A percentile compares a stretch with the other conserved stretches of the same genome.
These are phyloP conservation scores for Malus hybrid DNA, from an alignment of 331 rosid genomes.

Conservation along the genomic window DNA sequence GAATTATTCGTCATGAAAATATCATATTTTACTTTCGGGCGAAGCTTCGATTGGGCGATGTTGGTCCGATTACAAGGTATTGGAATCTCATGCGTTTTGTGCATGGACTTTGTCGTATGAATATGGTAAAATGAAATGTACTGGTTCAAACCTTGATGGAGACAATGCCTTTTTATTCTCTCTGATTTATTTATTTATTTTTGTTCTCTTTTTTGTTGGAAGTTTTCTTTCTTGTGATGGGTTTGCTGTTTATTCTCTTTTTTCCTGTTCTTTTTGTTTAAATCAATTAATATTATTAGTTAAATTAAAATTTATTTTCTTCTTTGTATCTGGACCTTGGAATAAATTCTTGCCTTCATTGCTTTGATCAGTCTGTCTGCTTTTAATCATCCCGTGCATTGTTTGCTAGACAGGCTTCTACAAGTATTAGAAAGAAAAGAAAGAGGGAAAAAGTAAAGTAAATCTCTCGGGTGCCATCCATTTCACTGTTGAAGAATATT, in stretches of 20 bases:
- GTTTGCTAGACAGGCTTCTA: constrained; percentile 6
- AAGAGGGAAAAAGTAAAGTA: no score
- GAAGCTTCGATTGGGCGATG: constrained; percentile 36
- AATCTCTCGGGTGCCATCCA: no score
- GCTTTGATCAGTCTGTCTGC: constrained; percentile 31
- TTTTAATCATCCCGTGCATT: constrained; percentile 23
- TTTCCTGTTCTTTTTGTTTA: background rate
- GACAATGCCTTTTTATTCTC: constrained; percentile 40
- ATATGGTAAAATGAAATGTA: constrained; percentile 47
- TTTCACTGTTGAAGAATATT: no score
- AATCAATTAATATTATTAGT: background rate
- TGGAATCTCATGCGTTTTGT: constrained; percentile 44
- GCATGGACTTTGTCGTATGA: constrained; percentile 44
- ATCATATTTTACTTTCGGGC: constrained; percentile 34
- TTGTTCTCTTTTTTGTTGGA: constrained; percentile 6
- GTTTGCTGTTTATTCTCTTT: constrained; percentile 18
- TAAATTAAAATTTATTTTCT: constrained; percentile 21
- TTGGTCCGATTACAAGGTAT: constrained; percentile 39
- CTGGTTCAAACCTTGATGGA: constrained; percentile 51
- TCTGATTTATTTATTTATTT: constrained; percentile 10
- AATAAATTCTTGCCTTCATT: constrained; percentile 40
- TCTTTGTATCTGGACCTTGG: constrained; percentile 26
- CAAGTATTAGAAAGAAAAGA: background rate
- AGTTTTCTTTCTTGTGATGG: constrained; percentile 11
- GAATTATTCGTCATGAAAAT: constrained; percentile 45